These are phyloP conservation scores for Ulmus americana DNA, from an alignment of 331 rosid genomes.

Conservation along the genomic window DNA sequence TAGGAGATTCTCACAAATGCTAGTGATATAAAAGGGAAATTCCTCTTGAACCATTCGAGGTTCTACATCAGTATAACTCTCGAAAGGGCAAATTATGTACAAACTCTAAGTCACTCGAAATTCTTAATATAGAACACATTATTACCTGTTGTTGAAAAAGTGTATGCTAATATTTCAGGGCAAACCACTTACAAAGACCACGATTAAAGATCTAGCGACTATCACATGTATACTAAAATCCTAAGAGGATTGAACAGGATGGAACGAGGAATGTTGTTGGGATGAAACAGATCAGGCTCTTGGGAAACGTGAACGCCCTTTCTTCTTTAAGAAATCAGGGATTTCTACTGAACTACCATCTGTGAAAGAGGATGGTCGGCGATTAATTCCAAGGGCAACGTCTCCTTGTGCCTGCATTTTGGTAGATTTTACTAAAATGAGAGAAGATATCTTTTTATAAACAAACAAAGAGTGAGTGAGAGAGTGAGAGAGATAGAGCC, in stretches of 20 bases:
- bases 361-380: constrained; percentile 59
- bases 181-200: constrained; percentile 31
- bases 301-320: constrained; percentile 89
- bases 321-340: constrained; percentile 93
- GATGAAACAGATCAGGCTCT: constrained; percentile 42
- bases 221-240: constrained; percentile 28
- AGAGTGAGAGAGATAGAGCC: constrained; percentile 6
- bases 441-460: not conserved
- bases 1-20: not conserved
- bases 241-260: constrained; percentile 30
- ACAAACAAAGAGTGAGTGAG: not conserved
- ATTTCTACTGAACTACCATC: constrained; percentile 81
- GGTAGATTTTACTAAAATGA: constrained; percentile 14
- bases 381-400: constrained; percentile 39
- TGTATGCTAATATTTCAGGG: constrained; percentile 30
- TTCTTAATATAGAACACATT: constrained; percentile 10
- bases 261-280: constrained; percentile 4
- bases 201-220: constrained; percentile 30
- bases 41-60: constrained; percentile 10
- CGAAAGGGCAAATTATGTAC: constrained; percentile 24
- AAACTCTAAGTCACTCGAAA: constrained; percentile 2
- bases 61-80: constrained; percentile 4
- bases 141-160: constrained; percentile 27
- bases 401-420: constrained; percentile 83
- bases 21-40: not conserved